phyloP scores from a whole-genome alignment of 2,329 filamentous ascomycete genomes.

The Pleomassaria siparia region DNA sequence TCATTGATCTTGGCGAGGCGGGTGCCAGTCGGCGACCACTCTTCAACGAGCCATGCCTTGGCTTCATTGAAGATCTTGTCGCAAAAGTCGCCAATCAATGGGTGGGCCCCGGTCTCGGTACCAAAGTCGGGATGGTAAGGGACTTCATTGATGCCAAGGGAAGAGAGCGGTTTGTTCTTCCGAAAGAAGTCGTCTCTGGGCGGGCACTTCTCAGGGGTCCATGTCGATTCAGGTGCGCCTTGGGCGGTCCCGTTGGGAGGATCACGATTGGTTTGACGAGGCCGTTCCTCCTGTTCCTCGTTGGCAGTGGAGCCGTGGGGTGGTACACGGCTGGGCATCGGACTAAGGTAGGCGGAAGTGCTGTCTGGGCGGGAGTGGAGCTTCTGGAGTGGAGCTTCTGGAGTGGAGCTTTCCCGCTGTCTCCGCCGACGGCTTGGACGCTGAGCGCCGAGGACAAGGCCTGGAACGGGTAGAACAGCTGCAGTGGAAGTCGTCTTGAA shows the following conservation, averaged over 20 bases:
- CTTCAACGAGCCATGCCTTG: background rate
- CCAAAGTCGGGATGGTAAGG: slow-evolving; percentile 21
- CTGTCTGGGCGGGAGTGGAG: background rate
- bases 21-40: background rate
- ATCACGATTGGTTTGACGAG: no score
- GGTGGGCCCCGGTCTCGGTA: background rate
- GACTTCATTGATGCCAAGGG: slow-evolving; percentile 17
- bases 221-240: background rate
- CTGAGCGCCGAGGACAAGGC: background rate
- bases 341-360: no score
- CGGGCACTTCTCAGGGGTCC: background rate
- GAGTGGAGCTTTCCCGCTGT: background rate
- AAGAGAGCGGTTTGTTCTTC: slow-evolving; percentile 11
- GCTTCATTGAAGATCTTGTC: slow-evolving; percentile 19
- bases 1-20: background rate
- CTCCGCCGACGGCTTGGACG: background rate
- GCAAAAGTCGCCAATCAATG: slow-evolving; percentile 16
- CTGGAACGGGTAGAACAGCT: background rate
- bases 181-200: background rate
- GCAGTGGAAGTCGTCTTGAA: background rate
- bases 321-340: no score
- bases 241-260: background rate
- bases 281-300: no score
- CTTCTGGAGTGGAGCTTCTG: background rate
- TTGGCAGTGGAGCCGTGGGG: no score